Percentiles rank a stretch among this genome's conserved stretches.
phyloP scores from a whole-genome alignment of 352 stramenopile genomes.

The Phytophthora cryptogea region DNA sequence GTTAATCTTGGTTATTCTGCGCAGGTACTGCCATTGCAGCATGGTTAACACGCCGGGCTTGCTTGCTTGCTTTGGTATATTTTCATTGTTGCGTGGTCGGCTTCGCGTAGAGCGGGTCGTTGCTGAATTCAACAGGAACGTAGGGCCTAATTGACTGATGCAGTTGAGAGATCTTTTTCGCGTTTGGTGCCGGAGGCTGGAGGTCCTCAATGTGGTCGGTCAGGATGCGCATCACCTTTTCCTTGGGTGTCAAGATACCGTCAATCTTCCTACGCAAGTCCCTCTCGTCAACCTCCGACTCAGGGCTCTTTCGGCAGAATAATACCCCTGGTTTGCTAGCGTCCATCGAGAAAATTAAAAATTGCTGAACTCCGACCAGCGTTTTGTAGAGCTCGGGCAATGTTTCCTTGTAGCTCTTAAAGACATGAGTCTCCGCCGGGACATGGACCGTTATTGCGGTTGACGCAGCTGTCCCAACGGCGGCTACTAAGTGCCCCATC shows the following conservation, averaged over 20 bases:
- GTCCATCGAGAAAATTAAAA: conserved; percentile 18
- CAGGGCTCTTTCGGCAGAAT: background rate
- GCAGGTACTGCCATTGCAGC: too few species aligned
- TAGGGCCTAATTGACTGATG: conserved; percentile 15
- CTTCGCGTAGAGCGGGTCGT: conserved; percentile 12
- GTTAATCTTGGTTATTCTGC: too few species aligned
- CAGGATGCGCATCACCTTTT: background rate
- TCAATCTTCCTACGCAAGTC: conserved; percentile 10
- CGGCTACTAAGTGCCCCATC: too few species aligned
- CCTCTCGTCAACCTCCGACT: background rate
- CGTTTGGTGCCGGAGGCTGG: conserved; percentile 8
- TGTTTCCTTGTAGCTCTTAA: too few species aligned
- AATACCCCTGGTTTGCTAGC: conserved; percentile 1
- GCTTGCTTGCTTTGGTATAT: too few species aligned
- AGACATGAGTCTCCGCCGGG: too few species aligned
- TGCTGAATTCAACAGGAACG: conserved; percentile 14
- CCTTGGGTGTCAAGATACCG: background rate
- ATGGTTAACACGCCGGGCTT: too few species aligned
- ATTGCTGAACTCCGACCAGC: conserved; percentile 6
- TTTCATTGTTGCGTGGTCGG: too few species aligned
- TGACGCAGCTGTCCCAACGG: too few species aligned
- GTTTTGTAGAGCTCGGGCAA: conserved; percentile 18
- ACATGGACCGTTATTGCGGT: too few species aligned
- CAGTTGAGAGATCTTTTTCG: conserved; percentile 14
- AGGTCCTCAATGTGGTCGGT: background rate